Percentiles rank a stretch among this genome's conserved stretches.
phyloP scores from a whole-genome alignment of 306 rosid species.

The Ormosia emarginata region DNA sequence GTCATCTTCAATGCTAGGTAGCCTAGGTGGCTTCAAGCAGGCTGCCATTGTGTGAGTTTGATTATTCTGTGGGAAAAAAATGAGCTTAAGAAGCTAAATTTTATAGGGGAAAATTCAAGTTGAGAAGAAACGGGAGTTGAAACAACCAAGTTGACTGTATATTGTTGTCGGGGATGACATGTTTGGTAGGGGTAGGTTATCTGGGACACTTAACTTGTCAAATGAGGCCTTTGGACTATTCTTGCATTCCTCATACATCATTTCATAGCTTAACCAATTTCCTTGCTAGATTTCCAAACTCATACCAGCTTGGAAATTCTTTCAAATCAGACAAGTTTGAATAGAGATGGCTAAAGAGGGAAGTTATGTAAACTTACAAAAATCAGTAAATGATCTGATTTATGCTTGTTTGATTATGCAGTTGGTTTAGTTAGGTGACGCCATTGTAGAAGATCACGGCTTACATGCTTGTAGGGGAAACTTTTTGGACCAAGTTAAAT shows the following conservation, averaged over 20 bases:
- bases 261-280: conserved; percentile 10
- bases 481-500: neutral
- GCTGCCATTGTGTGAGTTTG: conserved; percentile 33
- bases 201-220: conserved; percentile 20
- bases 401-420: neutral
- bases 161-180: neutral
- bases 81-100: conserved; percentile 16
- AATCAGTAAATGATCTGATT: neutral
- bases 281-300: conserved; percentile 2
- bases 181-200: conserved; percentile 51
- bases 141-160: conserved; percentile 31
- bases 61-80: conserved; percentile 13
- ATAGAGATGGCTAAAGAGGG: neutral
- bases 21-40: conserved; percentile 40
- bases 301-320: neutral
- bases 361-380: neutral
- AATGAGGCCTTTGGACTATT: neutral
- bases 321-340: neutral
- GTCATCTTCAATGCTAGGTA: conserved; percentile 53
- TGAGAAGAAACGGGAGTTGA: conserved; percentile 40
- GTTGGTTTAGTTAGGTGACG: conserved; percentile 25
- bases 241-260: neutral
- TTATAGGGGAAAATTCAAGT: conserved; percentile 9
- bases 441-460: neutral
- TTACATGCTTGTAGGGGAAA: neutral